Percentiles rank a stretch among this genome's conserved stretches.
phyloP scores from a whole-genome alignment of 2,329 filamentous ascomycete species.

The Aspergillus sp. region DNA sequence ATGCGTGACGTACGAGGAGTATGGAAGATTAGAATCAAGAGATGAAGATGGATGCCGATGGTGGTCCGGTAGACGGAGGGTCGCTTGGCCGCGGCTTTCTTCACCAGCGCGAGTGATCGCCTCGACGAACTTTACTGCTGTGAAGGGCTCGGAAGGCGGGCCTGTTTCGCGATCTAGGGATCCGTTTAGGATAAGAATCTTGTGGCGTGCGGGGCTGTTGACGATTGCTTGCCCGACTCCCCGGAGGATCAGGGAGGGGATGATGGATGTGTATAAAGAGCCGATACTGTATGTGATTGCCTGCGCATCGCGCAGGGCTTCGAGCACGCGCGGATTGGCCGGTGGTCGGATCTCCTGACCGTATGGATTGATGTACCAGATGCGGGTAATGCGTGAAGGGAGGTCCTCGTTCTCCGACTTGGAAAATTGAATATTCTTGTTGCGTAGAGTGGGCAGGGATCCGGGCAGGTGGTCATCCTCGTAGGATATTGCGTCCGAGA shows the following conservation, averaged over 20 bases:
- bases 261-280: conserved; percentile 85
- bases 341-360: conserved; percentile 90
- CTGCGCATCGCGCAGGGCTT: conserved; percentile 62
- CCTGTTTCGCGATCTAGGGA: conserved; percentile 84
- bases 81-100: conserved; percentile 58
- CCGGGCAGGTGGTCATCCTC: conserved; percentile 54
- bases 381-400: conserved; percentile 70
- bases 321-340: conserved; percentile 77
- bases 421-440: conserved; percentile 77
- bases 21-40: conserved; percentile 45
- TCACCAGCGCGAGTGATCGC: conserved; percentile 74
- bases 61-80: conserved; percentile 5
- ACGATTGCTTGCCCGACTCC: conserved; percentile 69
- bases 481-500: conserved; percentile 36
- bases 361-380: conserved; percentile 99
- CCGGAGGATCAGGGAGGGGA: conserved; percentile 76
- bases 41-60: conserved; percentile 1
- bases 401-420: conserved; percentile 80
- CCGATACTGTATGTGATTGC: conserved; percentile 89
- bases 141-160: conserved; percentile 62
- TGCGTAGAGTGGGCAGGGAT: conserved; percentile 74
- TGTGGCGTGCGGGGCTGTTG: conserved; percentile 56
- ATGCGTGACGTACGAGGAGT: conserved; percentile 74
- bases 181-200: conserved; percentile 83
- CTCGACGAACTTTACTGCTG: conserved; percentile 76